Evolutionary conservation across 129 eudicot species (phyloP).

Genomic region (Oenanthe sinensis): DNA sequence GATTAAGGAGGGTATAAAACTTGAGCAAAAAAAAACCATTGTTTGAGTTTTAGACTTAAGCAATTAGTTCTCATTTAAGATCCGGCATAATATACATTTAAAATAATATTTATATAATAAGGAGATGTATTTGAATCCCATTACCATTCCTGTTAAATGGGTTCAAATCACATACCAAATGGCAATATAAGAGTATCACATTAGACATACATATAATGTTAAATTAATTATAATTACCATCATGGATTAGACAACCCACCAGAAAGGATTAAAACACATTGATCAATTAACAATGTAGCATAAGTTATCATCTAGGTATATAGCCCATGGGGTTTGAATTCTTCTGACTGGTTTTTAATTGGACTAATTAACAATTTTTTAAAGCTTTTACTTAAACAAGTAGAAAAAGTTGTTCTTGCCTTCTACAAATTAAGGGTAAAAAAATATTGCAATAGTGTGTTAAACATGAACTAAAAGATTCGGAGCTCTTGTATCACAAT

Average conservation of each 20-base stretch:
- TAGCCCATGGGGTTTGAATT: background rate
- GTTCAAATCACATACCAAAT: too few species aligned
- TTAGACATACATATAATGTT: background rate
- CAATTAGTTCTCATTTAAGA: too few species aligned
- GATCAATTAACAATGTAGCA: background rate
- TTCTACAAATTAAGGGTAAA: background rate
- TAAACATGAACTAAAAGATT: background rate
- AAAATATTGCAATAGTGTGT: background rate
- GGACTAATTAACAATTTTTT: background rate
- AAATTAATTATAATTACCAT: background rate
- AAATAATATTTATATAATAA: too few species aligned
- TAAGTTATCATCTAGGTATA: background rate
- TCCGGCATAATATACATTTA: too few species aligned
- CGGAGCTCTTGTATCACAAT: background rate
- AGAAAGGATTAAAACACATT: background rate
- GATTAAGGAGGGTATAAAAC: background rate
- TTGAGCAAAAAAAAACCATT: background rate
- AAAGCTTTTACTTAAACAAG: background rate
- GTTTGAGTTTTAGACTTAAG: background rate
- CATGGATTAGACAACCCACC: background rate
- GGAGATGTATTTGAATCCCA: too few species aligned
- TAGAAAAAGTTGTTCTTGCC: background rate
- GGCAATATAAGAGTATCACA: too few species aligned
- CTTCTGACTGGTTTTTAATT: background rate
- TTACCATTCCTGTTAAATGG: too few species aligned